These are phyloP conservation scores for Boletus eberwhitei DNA, from an alignment of 768 basidiomycete species.

Conservation along the genomic window DNA sequence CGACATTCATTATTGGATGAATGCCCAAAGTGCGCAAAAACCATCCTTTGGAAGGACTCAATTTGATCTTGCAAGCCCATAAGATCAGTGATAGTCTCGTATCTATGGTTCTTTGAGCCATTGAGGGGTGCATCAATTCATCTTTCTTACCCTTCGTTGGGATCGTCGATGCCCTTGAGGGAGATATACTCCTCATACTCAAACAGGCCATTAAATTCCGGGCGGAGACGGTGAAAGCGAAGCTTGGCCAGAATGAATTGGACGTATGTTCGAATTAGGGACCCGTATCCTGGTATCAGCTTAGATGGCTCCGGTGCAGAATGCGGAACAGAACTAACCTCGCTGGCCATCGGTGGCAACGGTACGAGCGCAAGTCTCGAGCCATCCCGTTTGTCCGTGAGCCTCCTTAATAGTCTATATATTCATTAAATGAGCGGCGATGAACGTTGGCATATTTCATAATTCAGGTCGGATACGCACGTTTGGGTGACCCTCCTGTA, in stretches of 20 bases:
- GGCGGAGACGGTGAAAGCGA: conserved; percentile 90
- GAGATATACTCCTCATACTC: conserved; percentile 99
- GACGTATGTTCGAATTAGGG: conserved; percentile 93
- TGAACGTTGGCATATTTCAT: not conserved
- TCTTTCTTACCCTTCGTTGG: conserved; percentile 87
- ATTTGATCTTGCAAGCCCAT: conserved; percentile 99
- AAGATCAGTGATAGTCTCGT: conserved; percentile 95
- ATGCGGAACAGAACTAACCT: conserved; percentile 43
- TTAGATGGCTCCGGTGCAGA: conserved; percentile 3
- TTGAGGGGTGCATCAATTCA: conserved; percentile 1
- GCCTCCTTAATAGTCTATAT: conserved; percentile 91
- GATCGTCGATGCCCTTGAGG: conserved; percentile 95
- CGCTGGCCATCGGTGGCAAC: conserved; percentile 73
- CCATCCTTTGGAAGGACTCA: conserved; percentile 96
- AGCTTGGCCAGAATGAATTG: conserved; percentile 94
- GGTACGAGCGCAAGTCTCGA: conserved; percentile 94
- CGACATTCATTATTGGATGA: conserved; percentile 96
- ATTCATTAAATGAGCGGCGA: conserved; percentile 9
- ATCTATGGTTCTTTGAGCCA: conserved; percentile 46
- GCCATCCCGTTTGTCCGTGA: conserved; percentile 94
- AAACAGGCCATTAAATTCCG: conserved; percentile 97
- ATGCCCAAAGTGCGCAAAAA: conserved; percentile 90
- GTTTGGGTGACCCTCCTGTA: conserved; percentile 95
- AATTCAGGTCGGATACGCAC: conserved; percentile 41
- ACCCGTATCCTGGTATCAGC: conserved; percentile 69